Evolutionary conservation across 2,329 filamentous ascomycete genomes (phyloP).

Genomic region (Botrytis porri): DNA sequence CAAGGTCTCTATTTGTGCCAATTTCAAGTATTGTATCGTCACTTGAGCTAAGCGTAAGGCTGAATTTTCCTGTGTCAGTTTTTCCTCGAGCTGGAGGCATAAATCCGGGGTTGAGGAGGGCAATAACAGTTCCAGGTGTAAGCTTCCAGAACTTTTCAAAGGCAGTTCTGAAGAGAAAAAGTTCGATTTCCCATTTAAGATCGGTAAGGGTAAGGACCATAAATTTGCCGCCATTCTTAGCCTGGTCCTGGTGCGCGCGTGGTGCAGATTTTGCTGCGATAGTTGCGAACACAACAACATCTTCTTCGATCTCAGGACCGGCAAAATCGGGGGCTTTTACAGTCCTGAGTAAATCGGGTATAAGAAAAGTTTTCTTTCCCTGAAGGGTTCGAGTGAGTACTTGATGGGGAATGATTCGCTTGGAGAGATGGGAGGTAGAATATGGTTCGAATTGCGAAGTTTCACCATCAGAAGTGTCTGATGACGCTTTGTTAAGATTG

Average conservation of each 20-base stretch:
- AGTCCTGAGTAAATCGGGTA: conserved; percentile 76
- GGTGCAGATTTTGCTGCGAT: conserved; percentile 87
- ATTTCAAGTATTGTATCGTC: conserved; percentile 89
- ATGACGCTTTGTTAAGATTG: neutral
- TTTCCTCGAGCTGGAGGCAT: conserved; percentile 80
- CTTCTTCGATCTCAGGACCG: conserved; percentile 76
- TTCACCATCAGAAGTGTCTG: conserved; percentile 45
- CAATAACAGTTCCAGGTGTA: conserved; percentile 84
- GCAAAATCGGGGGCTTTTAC: conserved; percentile 82
- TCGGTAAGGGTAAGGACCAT: conserved; percentile 90
- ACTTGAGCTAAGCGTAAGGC: conserved; percentile 78
- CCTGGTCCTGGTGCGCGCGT: conserved; percentile 53
- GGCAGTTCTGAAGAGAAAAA: conserved; percentile 87
- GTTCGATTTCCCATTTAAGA: conserved; percentile 83
- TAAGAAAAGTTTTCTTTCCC: conserved; percentile 70
- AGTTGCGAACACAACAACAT: conserved; percentile 86
- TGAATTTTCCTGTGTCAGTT: conserved; percentile 78
- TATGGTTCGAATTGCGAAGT: conserved; percentile 76
- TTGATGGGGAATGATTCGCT: conserved; percentile 76
- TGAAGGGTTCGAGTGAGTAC: conserved; percentile 75
- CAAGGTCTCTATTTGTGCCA: conserved; percentile 78
- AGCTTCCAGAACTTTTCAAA: conserved; percentile 94
- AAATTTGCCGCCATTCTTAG: conserved; percentile 69
- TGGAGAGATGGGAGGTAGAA: conserved; percentile 79
- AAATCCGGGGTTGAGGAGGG: conserved; percentile 85